phyloP scores from a whole-genome alignment of 805 yeast species.

The Torulaspora indica region DNA sequence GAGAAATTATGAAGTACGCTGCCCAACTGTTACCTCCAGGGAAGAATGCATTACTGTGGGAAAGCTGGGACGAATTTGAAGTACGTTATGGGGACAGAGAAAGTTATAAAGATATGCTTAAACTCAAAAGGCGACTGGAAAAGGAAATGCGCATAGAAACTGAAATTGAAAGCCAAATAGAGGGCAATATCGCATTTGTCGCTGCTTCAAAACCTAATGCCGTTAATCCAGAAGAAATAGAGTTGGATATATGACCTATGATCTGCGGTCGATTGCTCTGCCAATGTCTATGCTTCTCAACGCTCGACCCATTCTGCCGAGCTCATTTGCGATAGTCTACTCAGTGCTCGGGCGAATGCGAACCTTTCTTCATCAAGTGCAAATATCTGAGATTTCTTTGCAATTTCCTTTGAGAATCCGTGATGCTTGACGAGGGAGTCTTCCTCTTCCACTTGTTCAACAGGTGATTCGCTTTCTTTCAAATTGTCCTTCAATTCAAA shows the following conservation, averaged over 20 bases:
- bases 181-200: constrained; percentile 42
- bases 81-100: constrained; percentile 63
- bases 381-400: constrained; percentile 69
- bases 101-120: constrained; percentile 68
- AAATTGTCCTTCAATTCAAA: constrained; percentile 30
- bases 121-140: constrained; percentile 46
- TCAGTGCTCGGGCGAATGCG: constrained; percentile 93
- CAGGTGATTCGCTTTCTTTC: constrained; percentile 22
- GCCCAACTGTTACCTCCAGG: constrained; percentile 40
- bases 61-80: constrained; percentile 71
- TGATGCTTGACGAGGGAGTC: constrained; percentile 67
- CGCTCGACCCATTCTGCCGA: constrained; percentile 83
- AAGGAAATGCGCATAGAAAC: constrained; percentile 32
- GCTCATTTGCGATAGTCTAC: constrained; percentile 90
- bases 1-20: constrained; percentile 58
- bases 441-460: constrained; percentile 34
- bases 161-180: constrained; percentile 23
- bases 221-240: constrained; percentile 57
- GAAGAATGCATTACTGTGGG: constrained; percentile 47
- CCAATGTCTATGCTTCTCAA: neutral
- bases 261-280: neutral
- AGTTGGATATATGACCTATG: constrained; percentile 41
- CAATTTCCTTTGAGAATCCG: constrained; percentile 70
- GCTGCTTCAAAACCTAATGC: constrained; percentile 41
- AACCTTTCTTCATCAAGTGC: constrained; percentile 91